Percentiles rank a stretch among this genome's conserved stretches.
Evolutionary conservation across 345 rosid genomes (phyloP).

Genomic region (Arabidopsis suecica): DNA sequence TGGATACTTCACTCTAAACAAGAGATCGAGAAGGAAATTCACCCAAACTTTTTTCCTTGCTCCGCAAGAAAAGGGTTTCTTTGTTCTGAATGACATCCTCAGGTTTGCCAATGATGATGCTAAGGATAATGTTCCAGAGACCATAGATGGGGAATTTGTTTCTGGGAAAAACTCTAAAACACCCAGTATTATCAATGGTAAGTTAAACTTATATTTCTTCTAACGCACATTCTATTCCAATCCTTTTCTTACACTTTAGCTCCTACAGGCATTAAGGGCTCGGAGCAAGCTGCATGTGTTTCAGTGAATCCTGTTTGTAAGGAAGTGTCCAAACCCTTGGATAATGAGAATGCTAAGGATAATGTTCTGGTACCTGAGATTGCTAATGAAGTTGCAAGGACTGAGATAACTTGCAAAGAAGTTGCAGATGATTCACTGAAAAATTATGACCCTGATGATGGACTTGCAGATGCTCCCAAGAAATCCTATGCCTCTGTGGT

Average conservation of each 20-base stretch:
- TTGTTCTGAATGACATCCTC: constrained; percentile 78
- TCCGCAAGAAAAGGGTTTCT: constrained; percentile 85
- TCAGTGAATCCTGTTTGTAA: constrained; percentile 14
- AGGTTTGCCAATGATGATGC: constrained; percentile 19
- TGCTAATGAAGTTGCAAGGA: constrained; percentile 4
- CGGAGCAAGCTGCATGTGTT: constrained; percentile 19
- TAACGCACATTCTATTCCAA: background rate
- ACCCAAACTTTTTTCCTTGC: constrained; percentile 80
- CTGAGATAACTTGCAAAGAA: constrained; percentile 30
- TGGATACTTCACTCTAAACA: constrained; percentile 63
- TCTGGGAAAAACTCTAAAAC: background rate
- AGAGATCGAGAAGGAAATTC: constrained; percentile 53
- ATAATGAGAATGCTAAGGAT: constrained; percentile 22
- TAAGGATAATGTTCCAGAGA: background rate
- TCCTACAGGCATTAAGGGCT: constrained; percentile 19
- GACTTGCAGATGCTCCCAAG: constrained; percentile 25
- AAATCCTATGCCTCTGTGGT: constrained; percentile 46
- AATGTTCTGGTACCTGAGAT: constrained; percentile 14
- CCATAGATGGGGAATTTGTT: background rate
- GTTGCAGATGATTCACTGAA: constrained; percentile 49
- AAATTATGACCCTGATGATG: constrained; percentile 46
- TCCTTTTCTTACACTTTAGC: background rate
- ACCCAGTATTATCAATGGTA: constrained; percentile 19
- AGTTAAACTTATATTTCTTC: background rate
- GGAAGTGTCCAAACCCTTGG: constrained; percentile 46